Percentiles rank a stretch among this genome's conserved stretches.
These are phyloP conservation scores for Neoarthrinium moseri DNA, from an alignment of 2,329 filamentous ascomycete genomes.

Conservation along the genomic window DNA sequence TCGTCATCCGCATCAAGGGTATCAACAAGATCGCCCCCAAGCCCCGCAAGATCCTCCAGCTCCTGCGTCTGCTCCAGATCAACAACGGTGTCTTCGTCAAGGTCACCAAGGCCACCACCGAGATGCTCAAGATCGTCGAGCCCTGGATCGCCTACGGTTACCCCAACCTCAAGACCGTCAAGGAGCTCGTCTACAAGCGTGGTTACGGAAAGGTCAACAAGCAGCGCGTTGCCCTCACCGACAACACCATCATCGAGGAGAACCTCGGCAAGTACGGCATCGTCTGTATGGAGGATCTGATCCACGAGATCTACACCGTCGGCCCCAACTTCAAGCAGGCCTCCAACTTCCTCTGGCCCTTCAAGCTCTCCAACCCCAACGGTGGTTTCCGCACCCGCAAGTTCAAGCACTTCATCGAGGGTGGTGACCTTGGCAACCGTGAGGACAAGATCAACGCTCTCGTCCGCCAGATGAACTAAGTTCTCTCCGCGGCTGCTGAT, in stretches of 20 bases:
- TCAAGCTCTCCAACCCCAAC: constrained; percentile 98
- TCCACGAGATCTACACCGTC: constrained; percentile 98
- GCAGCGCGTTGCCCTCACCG: constrained; percentile 93
- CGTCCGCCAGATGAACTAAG: constrained; percentile 98
- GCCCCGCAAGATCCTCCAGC: constrained; percentile 99
- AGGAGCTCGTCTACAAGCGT: constrained; percentile 99
- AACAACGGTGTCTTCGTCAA: constrained; percentile 99
- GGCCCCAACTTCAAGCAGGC: constrained; percentile 99
- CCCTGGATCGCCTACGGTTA: constrained; percentile 99
- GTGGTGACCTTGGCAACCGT: constrained; percentile 97
- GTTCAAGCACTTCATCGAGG: constrained; percentile 99
- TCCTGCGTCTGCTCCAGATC: constrained; percentile 99
- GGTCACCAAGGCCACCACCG: constrained; percentile 94
- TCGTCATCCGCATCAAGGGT: constrained; percentile 99
- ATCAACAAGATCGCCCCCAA: constrained; percentile 99
- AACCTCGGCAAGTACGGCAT: constrained; percentile 97
- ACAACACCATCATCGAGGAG: constrained; percentile 98
- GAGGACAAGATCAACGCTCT: constrained; percentile 97
- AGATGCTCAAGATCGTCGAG: constrained; percentile 98
- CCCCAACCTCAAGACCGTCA: constrained; percentile 98
- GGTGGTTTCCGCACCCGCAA: constrained; percentile 95
- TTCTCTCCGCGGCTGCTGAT: constrained; percentile 20
- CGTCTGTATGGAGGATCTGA: constrained; percentile 98
- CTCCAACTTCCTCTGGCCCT: constrained; percentile 99
- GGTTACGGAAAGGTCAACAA: constrained; percentile 99